phyloP scores from a whole-genome alignment of 768 basidiomycete genomes.

The Rhizopogon vinicolor region DNA sequence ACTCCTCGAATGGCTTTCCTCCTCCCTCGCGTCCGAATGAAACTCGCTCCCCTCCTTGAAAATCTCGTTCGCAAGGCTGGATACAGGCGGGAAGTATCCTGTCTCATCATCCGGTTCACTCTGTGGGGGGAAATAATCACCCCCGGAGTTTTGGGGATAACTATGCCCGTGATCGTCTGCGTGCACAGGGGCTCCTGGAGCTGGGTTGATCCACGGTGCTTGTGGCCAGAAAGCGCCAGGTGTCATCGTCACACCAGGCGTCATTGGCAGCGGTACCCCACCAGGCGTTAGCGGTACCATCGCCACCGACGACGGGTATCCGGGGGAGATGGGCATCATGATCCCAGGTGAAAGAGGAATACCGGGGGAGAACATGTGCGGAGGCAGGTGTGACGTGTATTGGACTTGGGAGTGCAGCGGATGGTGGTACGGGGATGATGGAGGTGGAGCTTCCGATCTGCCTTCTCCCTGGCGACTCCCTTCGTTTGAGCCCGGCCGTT shows the following conservation, averaged over 20 bases:
- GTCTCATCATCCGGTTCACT: constrained; percentile 15
- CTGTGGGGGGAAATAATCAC: constrained; percentile 40
- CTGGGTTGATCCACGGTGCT: constrained; percentile 53
- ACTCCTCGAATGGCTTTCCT: neutral
- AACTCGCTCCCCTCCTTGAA: constrained; percentile 20
- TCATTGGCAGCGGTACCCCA: constrained; percentile 11
- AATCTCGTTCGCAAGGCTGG: constrained; percentile 32
- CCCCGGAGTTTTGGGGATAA: constrained; percentile 2
- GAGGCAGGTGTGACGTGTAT: constrained; percentile 12
- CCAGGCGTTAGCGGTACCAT: constrained; percentile 18
- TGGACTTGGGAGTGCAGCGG: constrained; percentile 14
- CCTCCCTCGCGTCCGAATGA: neutral
- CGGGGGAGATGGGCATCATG: constrained; percentile 22
- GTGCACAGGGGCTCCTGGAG: constrained; percentile 57
- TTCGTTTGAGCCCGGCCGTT: neutral
- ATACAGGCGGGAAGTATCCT: constrained; percentile 42
- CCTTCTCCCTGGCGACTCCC: constrained; percentile 5
- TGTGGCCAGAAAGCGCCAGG: constrained; percentile 71
- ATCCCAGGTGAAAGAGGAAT: constrained; percentile 28
- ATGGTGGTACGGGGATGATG: constrained; percentile 7
- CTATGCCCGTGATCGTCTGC: constrained; percentile 10
- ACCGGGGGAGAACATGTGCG: constrained; percentile 25
- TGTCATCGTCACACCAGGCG: constrained; percentile 68
- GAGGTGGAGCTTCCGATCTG: constrained; percentile 5
- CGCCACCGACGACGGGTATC: constrained; percentile 14